A percentile compares a stretch with the other conserved stretches of the same genome.
phyloP scores from a whole-genome alignment of 257 asterid genomes.

The Solanum clarkiae region DNA sequence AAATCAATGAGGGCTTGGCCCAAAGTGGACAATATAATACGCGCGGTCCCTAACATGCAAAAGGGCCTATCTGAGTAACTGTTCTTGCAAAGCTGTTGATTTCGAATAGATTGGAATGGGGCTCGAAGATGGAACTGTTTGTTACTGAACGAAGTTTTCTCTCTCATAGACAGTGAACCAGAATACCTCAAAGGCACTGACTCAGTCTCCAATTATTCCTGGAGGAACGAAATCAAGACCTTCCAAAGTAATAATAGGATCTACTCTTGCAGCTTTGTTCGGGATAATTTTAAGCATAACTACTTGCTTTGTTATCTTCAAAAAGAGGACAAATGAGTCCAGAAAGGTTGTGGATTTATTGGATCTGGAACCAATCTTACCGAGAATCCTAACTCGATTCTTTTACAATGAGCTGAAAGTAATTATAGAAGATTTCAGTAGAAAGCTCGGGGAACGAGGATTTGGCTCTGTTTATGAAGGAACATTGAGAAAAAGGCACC shows the following conservation, averaged over 20 bases:
- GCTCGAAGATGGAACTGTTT: not conserved
- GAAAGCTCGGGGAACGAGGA: conserved; percentile 5
- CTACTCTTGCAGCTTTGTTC: not conserved
- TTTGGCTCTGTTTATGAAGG: no score
- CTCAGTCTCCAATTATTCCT: not conserved
- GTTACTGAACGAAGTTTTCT: not conserved
- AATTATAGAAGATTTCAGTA: not conserved
- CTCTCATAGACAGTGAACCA: not conserved
- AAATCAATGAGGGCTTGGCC: no score
- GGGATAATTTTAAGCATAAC: not conserved
- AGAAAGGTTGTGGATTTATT: not conserved
- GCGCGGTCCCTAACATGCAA: not conserved
- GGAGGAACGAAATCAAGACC: not conserved
- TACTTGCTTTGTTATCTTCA: not conserved
- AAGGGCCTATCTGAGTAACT: not conserved
- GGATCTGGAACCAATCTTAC: not conserved
- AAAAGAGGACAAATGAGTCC: not conserved
- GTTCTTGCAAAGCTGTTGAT: not conserved
- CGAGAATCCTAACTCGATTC: not conserved
- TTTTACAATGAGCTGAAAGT: not conserved
- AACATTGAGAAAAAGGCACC: not conserved
- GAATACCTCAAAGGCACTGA: not conserved
- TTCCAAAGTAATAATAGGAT: not conserved
- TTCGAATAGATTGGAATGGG: not conserved
- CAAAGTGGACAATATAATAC: no score